phyloP scores from a whole-genome alignment of 495 filamentous ascomycete species.

The Daldinia grandis region DNA sequence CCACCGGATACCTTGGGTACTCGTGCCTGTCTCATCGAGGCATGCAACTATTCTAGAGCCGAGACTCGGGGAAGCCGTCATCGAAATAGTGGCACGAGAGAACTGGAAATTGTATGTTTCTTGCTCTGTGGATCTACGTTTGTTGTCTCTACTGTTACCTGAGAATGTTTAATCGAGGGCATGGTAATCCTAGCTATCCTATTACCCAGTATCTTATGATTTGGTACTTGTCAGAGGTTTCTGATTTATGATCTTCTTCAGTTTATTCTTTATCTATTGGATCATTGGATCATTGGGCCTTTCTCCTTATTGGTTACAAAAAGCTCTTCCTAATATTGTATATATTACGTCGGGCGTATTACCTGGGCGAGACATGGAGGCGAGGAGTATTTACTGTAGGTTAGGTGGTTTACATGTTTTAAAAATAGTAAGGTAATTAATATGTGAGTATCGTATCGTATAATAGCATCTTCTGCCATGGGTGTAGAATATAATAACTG shows the following conservation, averaged over 20 bases:
- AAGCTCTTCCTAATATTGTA: too few relatives aligned
- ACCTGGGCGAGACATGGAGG: too few relatives aligned
- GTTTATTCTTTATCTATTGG: not conserved
- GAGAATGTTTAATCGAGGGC: not conserved
- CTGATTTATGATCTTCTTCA: not conserved
- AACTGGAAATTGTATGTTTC: not conserved
- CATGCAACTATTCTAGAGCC: not conserved
- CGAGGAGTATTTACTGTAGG: too few relatives aligned
- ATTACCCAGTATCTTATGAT: not conserved
- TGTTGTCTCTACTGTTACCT: not conserved
- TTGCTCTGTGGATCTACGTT: not conserved
- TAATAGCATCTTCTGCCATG: too few relatives aligned
- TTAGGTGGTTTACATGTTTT: too few relatives aligned
- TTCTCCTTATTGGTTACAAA: too few relatives aligned
- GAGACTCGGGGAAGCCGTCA: not conserved
- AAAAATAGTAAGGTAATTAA: too few relatives aligned
- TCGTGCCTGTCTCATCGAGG: not conserved
- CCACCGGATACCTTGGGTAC: not conserved
- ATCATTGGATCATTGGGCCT: not conserved
- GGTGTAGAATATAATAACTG: too few relatives aligned
- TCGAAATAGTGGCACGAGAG: not conserved
- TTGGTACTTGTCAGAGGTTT: not conserved
- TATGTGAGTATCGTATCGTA: too few relatives aligned
- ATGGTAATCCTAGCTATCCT: not conserved
- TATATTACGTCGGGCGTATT: too few relatives aligned